Conservation (phyloP, 2,329 filamentous ascomycete genomes). For the Sclerotinia nivalis region DNA sequence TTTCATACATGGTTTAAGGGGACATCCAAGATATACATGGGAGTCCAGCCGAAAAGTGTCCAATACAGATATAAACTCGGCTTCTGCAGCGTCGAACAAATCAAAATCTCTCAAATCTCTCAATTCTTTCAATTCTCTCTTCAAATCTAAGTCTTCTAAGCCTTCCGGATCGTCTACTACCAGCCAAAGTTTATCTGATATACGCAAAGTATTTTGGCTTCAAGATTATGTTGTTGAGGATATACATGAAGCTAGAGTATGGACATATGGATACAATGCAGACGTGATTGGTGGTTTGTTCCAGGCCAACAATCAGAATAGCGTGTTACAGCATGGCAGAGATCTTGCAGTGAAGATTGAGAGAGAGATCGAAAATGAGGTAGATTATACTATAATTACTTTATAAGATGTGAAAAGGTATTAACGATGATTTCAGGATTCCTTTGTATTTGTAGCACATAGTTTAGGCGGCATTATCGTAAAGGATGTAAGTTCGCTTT, state of each 20-base stretch:
- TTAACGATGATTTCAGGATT: too few relatives aligned
- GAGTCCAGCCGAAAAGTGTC: neutral
- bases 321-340: constrained; percentile 43
- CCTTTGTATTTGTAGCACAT: too few relatives aligned
- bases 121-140: too few relatives aligned
- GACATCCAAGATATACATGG: constrained; percentile 7
- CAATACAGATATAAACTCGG: neutral
- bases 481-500: too few relatives aligned
- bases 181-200: neutral
- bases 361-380: too few relatives aligned
- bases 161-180: neutral
- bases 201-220: constrained; percentile 42
- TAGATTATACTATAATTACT: too few relatives aligned
- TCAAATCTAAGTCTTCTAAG: neutral
- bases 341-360: constrained; percentile 36
- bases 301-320: constrained; percentile 43
- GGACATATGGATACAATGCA: constrained; percentile 48
- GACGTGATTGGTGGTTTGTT: constrained; percentile 44
- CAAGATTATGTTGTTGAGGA: constrained; percentile 43
- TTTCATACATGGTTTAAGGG: constrained; percentile 5
- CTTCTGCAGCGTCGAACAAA: neutral
- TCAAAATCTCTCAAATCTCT: too few relatives aligned
- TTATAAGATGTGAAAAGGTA: too few relatives aligned
- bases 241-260: constrained; percentile 43
- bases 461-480: too few relatives aligned